Percentiles rank a stretch among this genome's conserved stretches.
Conservation (phyloP, 306 rosid species). For the Carpinus fangiana region DNA sequence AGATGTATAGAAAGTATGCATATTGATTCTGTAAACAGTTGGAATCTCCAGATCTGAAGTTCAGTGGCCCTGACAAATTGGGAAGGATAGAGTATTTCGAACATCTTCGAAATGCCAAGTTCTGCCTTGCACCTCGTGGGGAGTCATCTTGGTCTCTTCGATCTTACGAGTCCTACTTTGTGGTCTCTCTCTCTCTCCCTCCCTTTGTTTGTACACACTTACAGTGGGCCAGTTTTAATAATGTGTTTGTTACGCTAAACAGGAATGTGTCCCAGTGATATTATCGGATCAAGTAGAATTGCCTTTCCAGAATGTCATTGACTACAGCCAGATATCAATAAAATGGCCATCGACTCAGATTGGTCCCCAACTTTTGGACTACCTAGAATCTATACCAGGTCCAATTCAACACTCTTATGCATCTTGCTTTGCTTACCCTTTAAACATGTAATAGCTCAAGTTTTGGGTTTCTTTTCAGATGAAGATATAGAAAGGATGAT, state of each 20-base stretch:
- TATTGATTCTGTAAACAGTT: conserved; percentile 70
- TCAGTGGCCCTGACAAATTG: conserved; percentile 77
- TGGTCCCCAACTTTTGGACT: conserved; percentile 80
- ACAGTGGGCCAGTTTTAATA: conserved; percentile 3
- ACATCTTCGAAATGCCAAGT: conserved; percentile 81
- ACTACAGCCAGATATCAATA: conserved; percentile 80
- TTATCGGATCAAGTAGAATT: conserved; percentile 82
- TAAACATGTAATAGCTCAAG: conserved; percentile 8
- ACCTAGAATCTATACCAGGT: conserved; percentile 94
- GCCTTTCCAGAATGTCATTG: conserved; percentile 92
- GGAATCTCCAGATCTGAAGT: conserved; percentile 94
- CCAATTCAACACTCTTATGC: conserved; percentile 2
- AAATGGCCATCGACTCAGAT: conserved; percentile 91
- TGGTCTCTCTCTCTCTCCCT: conserved; percentile 57
- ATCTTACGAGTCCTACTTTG: conserved; percentile 86
- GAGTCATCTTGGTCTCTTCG: conserved; percentile 99
- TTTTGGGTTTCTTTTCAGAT: conserved; percentile 40
- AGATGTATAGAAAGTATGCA: conserved; percentile 26
- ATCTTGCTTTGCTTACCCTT: conserved; percentile 18
- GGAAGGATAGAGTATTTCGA: conserved; percentile 82
- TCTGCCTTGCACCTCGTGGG: conserved; percentile 96
- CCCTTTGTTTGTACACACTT: not conserved
- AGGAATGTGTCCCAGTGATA: conserved; percentile 96
- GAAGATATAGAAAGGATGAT: conserved; percentile 64
- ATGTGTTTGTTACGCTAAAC: conserved; percentile 28